Conservation (phyloP, 176 grass and related monocot species). For the Triticum monococcum region DNA sequence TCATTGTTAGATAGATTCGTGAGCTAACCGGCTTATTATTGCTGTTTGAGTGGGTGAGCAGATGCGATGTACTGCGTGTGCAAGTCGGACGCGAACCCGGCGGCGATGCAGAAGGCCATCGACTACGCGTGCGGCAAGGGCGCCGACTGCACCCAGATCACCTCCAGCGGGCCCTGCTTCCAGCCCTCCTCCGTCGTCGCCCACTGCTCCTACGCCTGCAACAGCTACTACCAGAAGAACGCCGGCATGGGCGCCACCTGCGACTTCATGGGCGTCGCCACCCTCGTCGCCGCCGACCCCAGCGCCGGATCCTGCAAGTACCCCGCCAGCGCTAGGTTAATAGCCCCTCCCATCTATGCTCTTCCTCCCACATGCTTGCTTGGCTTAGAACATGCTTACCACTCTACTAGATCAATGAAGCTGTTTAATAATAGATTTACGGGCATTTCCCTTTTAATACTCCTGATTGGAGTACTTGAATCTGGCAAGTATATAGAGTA, state of each 20-base stretch:
- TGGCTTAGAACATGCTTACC: neutral
- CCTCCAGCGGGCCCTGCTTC: constrained; percentile 43
- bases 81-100: constrained; percentile 28
- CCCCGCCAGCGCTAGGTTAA: constrained; percentile 22
- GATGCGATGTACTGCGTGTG: constrained; percentile 88
- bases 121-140: constrained; percentile 88
- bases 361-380: neutral
- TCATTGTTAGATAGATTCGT: too few relatives aligned
- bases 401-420: neutral
- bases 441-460: neutral
- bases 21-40: too few relatives aligned
- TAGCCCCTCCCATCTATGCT: neutral
- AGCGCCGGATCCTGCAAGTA: constrained; percentile 53
- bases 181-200: constrained; percentile 38
- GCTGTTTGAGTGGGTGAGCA: neutral
- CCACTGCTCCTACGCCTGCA: constrained; percentile 78
- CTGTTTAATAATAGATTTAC: neutral
- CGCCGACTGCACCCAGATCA: constrained; percentile 67
- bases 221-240: constrained; percentile 82
- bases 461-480: constrained; percentile 13
- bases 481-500: neutral
- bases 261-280: constrained; percentile 68
- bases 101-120: constrained; percentile 63
- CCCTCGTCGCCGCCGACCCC: constrained; percentile 40
- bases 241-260: constrained; percentile 40